These are phyloP conservation scores for Xylaria sp. DNA, from an alignment of 495 filamentous ascomycete genomes.

Conservation along the genomic window DNA sequence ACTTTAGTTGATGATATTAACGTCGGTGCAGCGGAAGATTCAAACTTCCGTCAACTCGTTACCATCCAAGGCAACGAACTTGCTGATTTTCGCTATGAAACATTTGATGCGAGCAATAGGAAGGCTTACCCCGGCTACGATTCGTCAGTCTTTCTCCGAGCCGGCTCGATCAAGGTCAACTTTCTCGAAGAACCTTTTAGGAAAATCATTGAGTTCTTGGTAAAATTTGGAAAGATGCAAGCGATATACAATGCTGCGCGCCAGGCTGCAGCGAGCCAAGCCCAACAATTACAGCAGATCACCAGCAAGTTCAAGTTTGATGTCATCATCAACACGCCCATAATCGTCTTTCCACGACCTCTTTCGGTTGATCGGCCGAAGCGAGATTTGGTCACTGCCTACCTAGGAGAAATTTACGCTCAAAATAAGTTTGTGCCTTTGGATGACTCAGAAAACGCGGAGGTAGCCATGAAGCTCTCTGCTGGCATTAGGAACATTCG, in stretches of 20 bases:
- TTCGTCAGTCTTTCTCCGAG: slow-evolving; percentile 83
- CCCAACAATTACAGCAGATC: slow-evolving; percentile 88
- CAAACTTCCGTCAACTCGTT: slow-evolving; percentile 83
- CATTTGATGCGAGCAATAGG: slow-evolving; percentile 75
- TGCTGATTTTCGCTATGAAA: slow-evolving; percentile 98
- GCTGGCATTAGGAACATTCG: slow-evolving; percentile 92
- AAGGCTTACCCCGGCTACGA: slow-evolving; percentile 92
- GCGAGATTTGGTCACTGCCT: slow-evolving; percentile 86
- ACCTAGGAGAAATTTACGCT: slow-evolving; percentile 95
- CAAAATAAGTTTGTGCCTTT: slow-evolving; percentile 89
- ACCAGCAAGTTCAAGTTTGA: slow-evolving; percentile 92
- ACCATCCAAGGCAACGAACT: slow-evolving; percentile 95
- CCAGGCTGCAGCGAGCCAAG: slow-evolving; percentile 93
- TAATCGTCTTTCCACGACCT: slow-evolving; percentile 86
- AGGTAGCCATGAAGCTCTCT: slow-evolving; percentile 85
- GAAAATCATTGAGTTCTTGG: slow-evolving; percentile 95
- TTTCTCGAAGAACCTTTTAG: slow-evolving; percentile 97
- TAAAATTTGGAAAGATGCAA: slow-evolving; percentile 99
- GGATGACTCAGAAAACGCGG: slow-evolving; percentile 70
- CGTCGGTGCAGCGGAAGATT: slow-evolving; percentile 80
- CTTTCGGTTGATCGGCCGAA: slow-evolving; percentile 63
- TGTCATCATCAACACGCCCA: slow-evolving; percentile 89
- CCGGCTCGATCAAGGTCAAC: slow-evolving; percentile 94
- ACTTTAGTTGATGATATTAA: slow-evolving; percentile 94
- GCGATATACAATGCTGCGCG: slow-evolving; percentile 97